Evolutionary conservation across 768 basidiomycete genomes (phyloP), one percentile per base, ranked within the genome.

Genomic region (Mycena galericulata): DNA sequence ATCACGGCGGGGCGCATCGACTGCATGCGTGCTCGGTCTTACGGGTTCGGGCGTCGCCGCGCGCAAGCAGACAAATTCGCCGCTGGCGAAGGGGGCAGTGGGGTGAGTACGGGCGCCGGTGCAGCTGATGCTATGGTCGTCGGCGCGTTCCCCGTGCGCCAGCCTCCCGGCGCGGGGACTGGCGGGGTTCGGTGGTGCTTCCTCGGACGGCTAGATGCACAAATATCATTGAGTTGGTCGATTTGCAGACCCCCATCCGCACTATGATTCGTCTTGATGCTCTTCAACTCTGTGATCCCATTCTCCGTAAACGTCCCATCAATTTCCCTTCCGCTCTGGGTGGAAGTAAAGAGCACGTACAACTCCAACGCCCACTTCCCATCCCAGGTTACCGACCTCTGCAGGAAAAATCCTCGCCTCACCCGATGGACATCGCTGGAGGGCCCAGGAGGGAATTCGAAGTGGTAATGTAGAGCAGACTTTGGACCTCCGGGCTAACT

Each of bases 361-460:
- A 85, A 86, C 67, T 89, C 88, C 65, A 89, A 76, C 47, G 85
- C 83, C 32, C 87, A 78, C 47, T 88, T 84, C 75, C 89, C 88
- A 61, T 89, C 88, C 57, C 88, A 89, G 82, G 71, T 89, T 87
- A 26, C 88, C 88, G 20, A 89, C 88, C 71, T 89, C 88, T 22
- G 85, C 84, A 26, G 89, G 83, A 17, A 89, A 82, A 61, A 89
- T 88, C 38, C 88, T 86, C n/a, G 89, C 88, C 75, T 89, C 88
- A 60, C 83, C 77, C 11, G n/a, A 40, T 49, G n/a, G n/a, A n/a
- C n/a, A n/a, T n/a, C n/a, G n/a, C n/a, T 34, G 5, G 43, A 2
- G 32, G 2, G 10, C n/a, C n/a, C 24, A 12, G 15, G 15, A 5
- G 8, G 3, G 8, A 11, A 34, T n/a, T n/a, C n/a, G n/a, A n/a